Evolutionary conservation across 805 yeast species (phyloP), one percentile per base, ranked within the genome.

Genomic region (Zygosaccharomyces pseudorouxii): DNA sequence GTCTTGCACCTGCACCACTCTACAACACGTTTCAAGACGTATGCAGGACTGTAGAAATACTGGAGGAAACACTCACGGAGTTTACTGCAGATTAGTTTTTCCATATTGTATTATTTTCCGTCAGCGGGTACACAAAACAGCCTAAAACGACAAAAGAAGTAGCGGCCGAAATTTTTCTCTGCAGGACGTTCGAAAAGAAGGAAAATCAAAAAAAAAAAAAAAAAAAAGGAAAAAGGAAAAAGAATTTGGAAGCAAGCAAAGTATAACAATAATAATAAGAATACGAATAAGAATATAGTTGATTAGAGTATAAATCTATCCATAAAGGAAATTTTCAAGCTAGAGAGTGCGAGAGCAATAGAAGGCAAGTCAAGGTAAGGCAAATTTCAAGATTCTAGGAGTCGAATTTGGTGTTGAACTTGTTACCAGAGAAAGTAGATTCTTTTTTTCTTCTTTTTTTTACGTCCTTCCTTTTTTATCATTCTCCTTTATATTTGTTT

Each of bases 1-100:
- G 97, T 49, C 62, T 90, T n/a, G 92, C 96, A 0, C 97, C 98
- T 6, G 73, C 78, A 2, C 93, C 96, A 0, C 71, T 89, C 41
- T 90, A 90, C 70, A 90, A 89, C 59, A 79, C 86, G 1, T 86
- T 86, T 56, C 68, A 62, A 38, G 95, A 90, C 52, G 80, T 86
- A 11, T 70, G 59, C 30, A 47, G 57, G 2, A 80, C 80, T 7
- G 79, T 73, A 5, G 52, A 64, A 19, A 53, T 71, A 18, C 58
- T 89, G 3, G 67, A 79, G 16, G 73, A 71, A 25, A 73, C 73
- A 0, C 56, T 76, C 16, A 62, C 56, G 5, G 39, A 45, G 4
- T 25, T 25, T 10, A 9, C 28, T 25, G 28, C 28, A 25, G 11
- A 25, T 9, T 25, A 25, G 28, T 25, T 25, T 25, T 25, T 25